Percentiles rank a stretch among this genome's conserved stretches.
Evolutionary conservation across 2,329 filamentous ascomycete genomes (phyloP).

Genomic region (Dendryphion nanum): DNA sequence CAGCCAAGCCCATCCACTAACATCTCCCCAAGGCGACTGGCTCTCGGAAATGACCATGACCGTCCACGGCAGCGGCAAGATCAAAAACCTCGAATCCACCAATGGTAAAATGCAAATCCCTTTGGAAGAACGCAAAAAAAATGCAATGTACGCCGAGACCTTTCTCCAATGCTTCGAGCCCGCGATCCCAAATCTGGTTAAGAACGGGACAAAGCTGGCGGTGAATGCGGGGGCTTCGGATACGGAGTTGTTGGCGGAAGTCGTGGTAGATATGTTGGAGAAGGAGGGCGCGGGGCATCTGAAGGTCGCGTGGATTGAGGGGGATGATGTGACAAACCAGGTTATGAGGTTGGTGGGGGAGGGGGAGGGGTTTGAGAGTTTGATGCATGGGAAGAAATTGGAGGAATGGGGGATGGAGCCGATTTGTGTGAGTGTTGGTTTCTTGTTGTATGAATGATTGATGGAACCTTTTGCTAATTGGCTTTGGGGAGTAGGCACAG

Average conservation of each 20-base stretch:
- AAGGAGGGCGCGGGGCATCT: conserved; percentile 10
- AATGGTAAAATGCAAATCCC: conserved; percentile 32
- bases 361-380: conserved; percentile 39
- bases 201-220: conserved; percentile 21
- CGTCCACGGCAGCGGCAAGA: conserved; percentile 28
- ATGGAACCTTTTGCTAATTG: no score
- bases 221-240: conserved; percentile 23
- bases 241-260: conserved; percentile 13
- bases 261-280: conserved; percentile 14
- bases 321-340: conserved; percentile 29
- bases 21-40: conserved; percentile 17
- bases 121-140: conserved; percentile 36
- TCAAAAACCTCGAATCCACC: conserved; percentile 28
- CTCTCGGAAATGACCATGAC: conserved; percentile 32
- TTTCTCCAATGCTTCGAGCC: conserved; percentile 50
- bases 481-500: no score
- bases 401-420: conserved; percentile 30
- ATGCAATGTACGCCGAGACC: conserved; percentile 34
- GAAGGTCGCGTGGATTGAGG: conserved; percentile 39
- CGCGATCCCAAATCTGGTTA: conserved; percentile 27
- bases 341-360: conserved; percentile 28
- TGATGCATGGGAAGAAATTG: conserved; percentile 38
- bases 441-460: no score
- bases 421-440: no score
- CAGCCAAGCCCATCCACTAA: not conserved